phyloP scores from a whole-genome alignment of 371 early-diverging fungal genomes.

The Haplosporangium sp. region DNA sequence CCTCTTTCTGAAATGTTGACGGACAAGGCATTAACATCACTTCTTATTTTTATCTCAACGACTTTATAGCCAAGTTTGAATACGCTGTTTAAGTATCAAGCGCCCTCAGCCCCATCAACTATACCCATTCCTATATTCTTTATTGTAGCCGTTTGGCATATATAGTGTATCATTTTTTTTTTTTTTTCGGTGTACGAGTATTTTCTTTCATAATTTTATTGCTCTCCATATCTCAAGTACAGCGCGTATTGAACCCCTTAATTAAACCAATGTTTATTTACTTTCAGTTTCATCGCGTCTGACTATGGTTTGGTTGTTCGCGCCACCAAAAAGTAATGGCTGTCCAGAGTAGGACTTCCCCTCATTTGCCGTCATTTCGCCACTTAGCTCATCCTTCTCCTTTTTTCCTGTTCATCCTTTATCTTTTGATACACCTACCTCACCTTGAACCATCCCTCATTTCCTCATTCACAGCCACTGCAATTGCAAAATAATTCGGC shows the following conservation, averaged over 20 bases:
- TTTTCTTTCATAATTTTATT: background rate
- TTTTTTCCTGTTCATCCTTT: background rate
- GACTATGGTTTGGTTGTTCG: background rate
- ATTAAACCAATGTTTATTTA: conserved; percentile 15
- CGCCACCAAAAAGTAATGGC: conserved; percentile 23
- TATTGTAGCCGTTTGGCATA: conserved; percentile 15
- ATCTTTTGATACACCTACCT: background rate
- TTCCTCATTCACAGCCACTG: background rate
- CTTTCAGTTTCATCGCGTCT: conserved; percentile 13
- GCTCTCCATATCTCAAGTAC: no score
- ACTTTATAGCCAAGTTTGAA: conserved; percentile 59
- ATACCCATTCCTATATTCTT: conserved; percentile 1
- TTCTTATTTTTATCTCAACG: conserved; percentile 11
- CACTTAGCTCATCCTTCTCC: background rate
- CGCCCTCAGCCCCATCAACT: conserved; percentile 17
- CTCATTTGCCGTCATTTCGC: conserved; percentile 11
- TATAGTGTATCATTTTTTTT: conserved; percentile 14
- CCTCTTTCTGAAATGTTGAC: background rate
- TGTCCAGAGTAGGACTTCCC: background rate
- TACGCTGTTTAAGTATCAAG: conserved; percentile 49
- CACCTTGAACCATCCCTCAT: background rate
- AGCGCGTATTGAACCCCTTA: conserved; percentile 6
- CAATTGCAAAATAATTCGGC: no score
- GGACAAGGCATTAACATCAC: background rate
- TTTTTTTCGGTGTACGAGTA: conserved; percentile 3